These are phyloP conservation scores for Fusarium goolgardi DNA, from an alignment of 2,329 filamentous ascomycete genomes.

Conservation along the genomic window DNA sequence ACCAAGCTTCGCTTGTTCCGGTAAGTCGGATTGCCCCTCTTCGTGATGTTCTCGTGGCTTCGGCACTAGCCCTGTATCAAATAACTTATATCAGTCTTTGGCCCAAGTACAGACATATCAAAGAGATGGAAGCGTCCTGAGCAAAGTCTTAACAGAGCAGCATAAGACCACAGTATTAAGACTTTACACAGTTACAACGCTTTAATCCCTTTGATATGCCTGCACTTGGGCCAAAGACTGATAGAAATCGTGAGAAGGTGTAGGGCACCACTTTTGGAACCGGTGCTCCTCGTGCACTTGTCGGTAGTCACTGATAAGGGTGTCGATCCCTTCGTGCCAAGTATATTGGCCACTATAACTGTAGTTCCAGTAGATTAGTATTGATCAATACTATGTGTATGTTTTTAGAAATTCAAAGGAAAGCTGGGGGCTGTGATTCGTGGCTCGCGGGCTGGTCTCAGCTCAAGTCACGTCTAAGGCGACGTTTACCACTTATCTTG, in stretches of 20 bases:
- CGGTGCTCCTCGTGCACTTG: neutral
- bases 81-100: neutral
- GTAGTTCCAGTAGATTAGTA: neutral
- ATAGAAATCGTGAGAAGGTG: neutral
- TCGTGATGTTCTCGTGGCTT: neutral
- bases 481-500: constrained; percentile 32
- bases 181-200: neutral
- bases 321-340: neutral
- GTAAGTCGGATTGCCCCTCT: neutral
- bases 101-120: neutral
- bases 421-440: too few species aligned
- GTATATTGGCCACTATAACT: neutral
- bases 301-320: neutral
- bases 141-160: neutral
- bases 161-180: neutral
- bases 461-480: neutral
- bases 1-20: too few species aligned
- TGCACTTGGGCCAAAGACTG: neutral
- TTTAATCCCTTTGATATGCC: neutral
- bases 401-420: neutral
- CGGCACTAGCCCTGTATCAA: neutral
- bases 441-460: neutral
- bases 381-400: neutral
- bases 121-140: neutral
- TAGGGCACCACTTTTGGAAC: neutral